These are phyloP conservation scores for Candida sp. DNA, from an alignment of 1,139 yeast genomes.

Conservation along the genomic window DNA sequence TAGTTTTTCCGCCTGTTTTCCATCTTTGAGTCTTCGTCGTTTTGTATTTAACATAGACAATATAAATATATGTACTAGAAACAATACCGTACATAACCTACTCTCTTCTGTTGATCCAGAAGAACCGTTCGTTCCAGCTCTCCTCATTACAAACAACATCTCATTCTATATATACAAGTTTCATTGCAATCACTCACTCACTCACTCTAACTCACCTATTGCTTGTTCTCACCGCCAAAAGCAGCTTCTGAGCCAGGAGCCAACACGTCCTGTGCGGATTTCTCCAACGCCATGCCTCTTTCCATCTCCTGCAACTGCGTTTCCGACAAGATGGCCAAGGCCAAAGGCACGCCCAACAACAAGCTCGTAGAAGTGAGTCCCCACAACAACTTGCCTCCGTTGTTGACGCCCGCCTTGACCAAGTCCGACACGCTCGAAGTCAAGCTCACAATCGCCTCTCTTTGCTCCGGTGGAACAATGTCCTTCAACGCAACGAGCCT, in stretches of 20 bases:
- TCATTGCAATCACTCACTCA: background rate
- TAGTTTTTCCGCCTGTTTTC: background rate
- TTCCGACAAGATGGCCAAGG: conserved; percentile 88
- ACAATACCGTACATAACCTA: background rate
- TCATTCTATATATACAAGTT: conserved; percentile 6
- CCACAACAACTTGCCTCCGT: conserved; percentile 85
- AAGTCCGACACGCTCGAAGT: conserved; percentile 38
- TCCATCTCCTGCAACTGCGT: conserved; percentile 95
- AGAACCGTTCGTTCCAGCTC: background rate
- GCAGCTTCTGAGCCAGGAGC: conserved; percentile 76
- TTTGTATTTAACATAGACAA: background rate
- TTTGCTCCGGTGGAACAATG: conserved; percentile 87
- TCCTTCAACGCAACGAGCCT: conserved; percentile 92
- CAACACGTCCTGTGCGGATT: conserved; percentile 81
- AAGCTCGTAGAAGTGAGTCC: conserved; percentile 81
- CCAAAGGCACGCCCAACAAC: conserved; percentile 90
- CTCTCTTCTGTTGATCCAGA: background rate
- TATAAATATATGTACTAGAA: conserved; percentile 1
- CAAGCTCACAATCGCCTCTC: conserved; percentile 51
- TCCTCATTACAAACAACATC: background rate
- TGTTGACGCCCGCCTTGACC: conserved; percentile 51
- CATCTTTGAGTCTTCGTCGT: background rate
- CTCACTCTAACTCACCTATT: conserved; percentile 4
- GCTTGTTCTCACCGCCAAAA: conserved; percentile 46
- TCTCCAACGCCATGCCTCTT: conserved; percentile 87